phyloP scores from a whole-genome alignment of 1,139 yeast species.

The Suhomyces taliae region DNA sequence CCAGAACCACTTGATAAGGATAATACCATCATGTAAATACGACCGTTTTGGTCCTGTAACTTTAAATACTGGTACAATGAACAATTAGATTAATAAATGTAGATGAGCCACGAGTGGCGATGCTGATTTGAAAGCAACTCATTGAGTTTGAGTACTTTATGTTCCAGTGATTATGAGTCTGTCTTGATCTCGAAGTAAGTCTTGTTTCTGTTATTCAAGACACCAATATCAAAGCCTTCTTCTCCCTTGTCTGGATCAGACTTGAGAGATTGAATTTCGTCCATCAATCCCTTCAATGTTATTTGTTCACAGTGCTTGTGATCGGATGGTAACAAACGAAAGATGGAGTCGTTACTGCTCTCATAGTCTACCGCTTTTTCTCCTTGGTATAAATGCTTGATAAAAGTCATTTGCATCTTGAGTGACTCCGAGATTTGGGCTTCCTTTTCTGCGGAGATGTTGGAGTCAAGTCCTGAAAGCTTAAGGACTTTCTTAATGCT shows the following conservation, averaged over 20 bases:
- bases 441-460: slow-evolving; percentile 23
- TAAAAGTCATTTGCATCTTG: slow-evolving; percentile 46
- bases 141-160: neutral
- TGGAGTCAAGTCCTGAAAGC: slow-evolving; percentile 46
- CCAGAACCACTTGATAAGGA: too few relatives aligned
- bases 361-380: slow-evolving; percentile 16
- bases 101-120: too few relatives aligned
- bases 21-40: too few relatives aligned
- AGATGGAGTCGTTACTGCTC: slow-evolving; percentile 22
- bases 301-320: slow-evolving; percentile 26
- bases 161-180: neutral
- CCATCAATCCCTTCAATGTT: slow-evolving; percentile 22
- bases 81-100: too few relatives aligned
- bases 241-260: slow-evolving; percentile 32
- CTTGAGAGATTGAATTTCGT: slow-evolving; percentile 22
- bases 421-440: slow-evolving; percentile 31
- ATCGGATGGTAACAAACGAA: slow-evolving; percentile 39
- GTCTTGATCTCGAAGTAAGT: slow-evolving; percentile 14
- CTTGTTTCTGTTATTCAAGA: slow-evolving; percentile 5
- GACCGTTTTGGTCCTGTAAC: too few relatives aligned
- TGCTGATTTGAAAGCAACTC: neutral
- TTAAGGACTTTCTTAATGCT: slow-evolving; percentile 34
- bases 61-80: too few relatives aligned
- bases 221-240: slow-evolving; percentile 15
- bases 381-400: slow-evolving; percentile 41